Evolutionary conservation across 2,329 filamentous ascomycete species (phyloP).

Genomic region (Erysiphe neolycopersici): DNA sequence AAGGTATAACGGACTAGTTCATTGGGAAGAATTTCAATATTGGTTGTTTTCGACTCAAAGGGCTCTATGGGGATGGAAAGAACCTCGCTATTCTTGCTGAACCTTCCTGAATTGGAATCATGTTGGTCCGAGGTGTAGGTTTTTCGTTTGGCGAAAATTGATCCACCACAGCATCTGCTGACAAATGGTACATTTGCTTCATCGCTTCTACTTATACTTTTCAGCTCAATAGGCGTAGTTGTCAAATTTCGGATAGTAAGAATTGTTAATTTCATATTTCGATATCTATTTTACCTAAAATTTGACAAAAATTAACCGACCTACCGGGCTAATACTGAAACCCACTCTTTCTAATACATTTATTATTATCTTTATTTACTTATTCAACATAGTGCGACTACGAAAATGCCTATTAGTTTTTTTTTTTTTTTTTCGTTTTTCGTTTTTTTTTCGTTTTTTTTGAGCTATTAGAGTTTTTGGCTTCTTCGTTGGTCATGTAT

Average conservation of each 20-base stretch:
- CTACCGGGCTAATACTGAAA: too few relatives aligned
- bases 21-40: constrained; percentile 29
- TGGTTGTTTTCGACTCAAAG: constrained; percentile 37
- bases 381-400: too few relatives aligned
- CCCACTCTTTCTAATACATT: too few relatives aligned
- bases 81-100: constrained; percentile 33
- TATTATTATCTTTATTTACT: too few relatives aligned
- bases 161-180: constrained; percentile 19
- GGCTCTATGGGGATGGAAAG: constrained; percentile 36
- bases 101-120: constrained; percentile 23
- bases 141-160: constrained; percentile 19
- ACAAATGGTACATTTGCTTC: constrained; percentile 14
- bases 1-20: constrained; percentile 55
- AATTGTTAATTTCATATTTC: constrained; percentile 6
- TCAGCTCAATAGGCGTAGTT: constrained; percentile 42
- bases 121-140: constrained; percentile 15
- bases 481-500: too few relatives aligned
- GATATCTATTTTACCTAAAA: too few relatives aligned
- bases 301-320: too few relatives aligned
- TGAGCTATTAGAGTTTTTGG: too few relatives aligned
- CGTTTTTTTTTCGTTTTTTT: too few relatives aligned
- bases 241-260: constrained; percentile 68
- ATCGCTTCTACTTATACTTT: constrained; percentile 46
- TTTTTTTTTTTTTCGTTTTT: too few relatives aligned
- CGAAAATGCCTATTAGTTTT: too few relatives aligned